Percentiles rank a stretch among this genome's conserved stretches.
Conservation (phyloP, 306 rosid species). For the Elaeagnus macrophylla region DNA sequence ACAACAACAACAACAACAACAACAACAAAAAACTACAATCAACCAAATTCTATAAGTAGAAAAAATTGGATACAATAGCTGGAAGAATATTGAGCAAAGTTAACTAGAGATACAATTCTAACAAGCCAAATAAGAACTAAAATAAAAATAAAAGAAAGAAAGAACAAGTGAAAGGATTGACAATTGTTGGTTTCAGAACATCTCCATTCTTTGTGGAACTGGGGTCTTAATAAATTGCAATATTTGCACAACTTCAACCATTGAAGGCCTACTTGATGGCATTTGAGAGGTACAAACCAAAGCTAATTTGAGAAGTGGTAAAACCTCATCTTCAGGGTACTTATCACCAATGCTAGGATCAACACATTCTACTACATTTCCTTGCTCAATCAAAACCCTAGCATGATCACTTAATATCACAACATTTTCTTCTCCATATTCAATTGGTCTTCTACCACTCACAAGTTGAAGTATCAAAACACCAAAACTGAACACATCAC, state of each 20-base stretch:
- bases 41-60: too few species aligned
- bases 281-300: slow-evolving; percentile 74
- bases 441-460: slow-evolving; percentile 79
- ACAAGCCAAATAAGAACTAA: not conserved
- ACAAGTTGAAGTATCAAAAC: slow-evolving; percentile 71
- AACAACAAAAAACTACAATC: too few species aligned
- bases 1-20: too few species aligned
- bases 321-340: slow-evolving; percentile 65
- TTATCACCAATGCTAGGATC: slow-evolving; percentile 48
- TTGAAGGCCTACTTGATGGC: slow-evolving; percentile 77
- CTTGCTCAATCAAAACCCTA: slow-evolving; percentile 60
- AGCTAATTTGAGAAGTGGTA: slow-evolving; percentile 69
- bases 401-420: slow-evolving; percentile 67
- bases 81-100: not conserved
- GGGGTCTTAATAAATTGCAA: slow-evolving; percentile 74
- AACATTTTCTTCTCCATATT: slow-evolving; percentile 75
- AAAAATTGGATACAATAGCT: too few species aligned
- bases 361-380: slow-evolving; percentile 64
- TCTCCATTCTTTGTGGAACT: slow-evolving; percentile 58
- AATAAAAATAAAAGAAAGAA: not conserved
- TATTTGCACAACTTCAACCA: slow-evolving; percentile 80
- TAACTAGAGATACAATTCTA: not conserved
- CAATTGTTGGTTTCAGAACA: slow-evolving; percentile 19
- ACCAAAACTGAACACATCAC: slow-evolving; percentile 71
- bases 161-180: not conserved